These are phyloP conservation scores for Astragalus membranaceus DNA, from an alignment of 306 rosid species.

Conservation along the genomic window DNA sequence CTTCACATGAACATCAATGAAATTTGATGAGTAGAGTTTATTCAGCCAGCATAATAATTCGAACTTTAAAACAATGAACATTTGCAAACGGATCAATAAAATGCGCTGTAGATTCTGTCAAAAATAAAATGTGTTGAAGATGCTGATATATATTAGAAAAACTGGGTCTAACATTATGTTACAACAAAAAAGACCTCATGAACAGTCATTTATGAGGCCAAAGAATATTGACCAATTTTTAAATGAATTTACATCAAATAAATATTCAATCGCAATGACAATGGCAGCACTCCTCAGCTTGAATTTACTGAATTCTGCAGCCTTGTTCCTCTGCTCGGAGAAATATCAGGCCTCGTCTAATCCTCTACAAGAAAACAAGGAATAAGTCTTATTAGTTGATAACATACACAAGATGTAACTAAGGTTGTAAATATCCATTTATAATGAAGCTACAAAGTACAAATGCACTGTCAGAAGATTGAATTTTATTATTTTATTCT, in stretches of 20 bases:
- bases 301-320: conserved; percentile 62
- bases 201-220: conserved; percentile 42
- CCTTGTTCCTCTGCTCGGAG: conserved; percentile 63
- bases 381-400: neutral
- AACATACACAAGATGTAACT: neutral
- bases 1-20: too few species aligned
- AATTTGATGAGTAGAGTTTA: too few species aligned
- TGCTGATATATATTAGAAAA: neutral
- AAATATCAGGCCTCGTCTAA: conserved; percentile 60
- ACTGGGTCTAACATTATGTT: conserved; percentile 8
- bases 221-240: conserved; percentile 53
- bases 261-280: conserved; percentile 8
- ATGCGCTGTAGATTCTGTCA: neutral
- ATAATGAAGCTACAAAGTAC: neutral
- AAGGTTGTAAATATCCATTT: neutral
- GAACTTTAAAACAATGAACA: neutral
- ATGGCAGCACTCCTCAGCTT: conserved; percentile 1
- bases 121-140: neutral
- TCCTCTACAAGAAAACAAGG: conserved; percentile 47
- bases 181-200: conserved; percentile 35
- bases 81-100: neutral
- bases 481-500: neutral
- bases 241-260: conserved; percentile 26
- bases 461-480: neutral
- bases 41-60: neutral